Evolutionary conservation across 805 yeast species (phyloP), one percentile per base, ranked within the genome.

Genomic region (Starmerella stigmatis): DNA sequence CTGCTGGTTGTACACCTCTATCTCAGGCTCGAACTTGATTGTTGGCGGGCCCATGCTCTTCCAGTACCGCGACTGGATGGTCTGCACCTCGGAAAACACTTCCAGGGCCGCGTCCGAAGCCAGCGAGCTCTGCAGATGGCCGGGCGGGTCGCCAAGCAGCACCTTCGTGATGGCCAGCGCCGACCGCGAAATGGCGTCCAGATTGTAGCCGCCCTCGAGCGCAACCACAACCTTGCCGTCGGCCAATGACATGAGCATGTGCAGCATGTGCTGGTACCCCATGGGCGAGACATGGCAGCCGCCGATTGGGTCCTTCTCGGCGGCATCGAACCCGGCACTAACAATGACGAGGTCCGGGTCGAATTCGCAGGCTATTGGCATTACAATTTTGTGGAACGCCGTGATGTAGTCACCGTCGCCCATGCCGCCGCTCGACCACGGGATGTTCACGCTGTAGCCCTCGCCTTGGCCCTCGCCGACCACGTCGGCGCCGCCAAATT

Each of bases 241-340:
- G 2, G 96, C 96, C 35, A 92, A 66, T 31, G 85, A 76, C 64
- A 88, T 88, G 52, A 92, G 69, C 78, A 79, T 72, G 59, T 86
- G 94, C 4, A 96, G 84, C 96, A 92, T 86, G 52, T 86, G 88
- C 8, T 95, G 96, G 61, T 92, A 92, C 12, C 96, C 95, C 30
- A 86, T 81, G 2, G 98, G 98, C 0, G 95, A 74, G 2, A 92
- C 94, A 61, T 85, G 94, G 62, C 96, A 92, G 38, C 89, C 94
- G 10, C 98, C 99, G 51, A 92, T 84, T 47, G 86, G 80, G 64
- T 92, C 99, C 48, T 97, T 97, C 57, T 85, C 95, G 1, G 99
- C 99, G 17, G 98, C 98, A 66, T 92, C 99, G 57, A 92, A 92
- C 0, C 99, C 99, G 0, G 97, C 79, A 16, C 95, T 84, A 26